A percentile compares a stretch with the other conserved stretches of the same genome.
These are phyloP conservation scores for Parasarocladium wereldwijsianum DNA, from an alignment of 2,329 filamentous ascomycete genomes.

Conservation along the genomic window DNA sequence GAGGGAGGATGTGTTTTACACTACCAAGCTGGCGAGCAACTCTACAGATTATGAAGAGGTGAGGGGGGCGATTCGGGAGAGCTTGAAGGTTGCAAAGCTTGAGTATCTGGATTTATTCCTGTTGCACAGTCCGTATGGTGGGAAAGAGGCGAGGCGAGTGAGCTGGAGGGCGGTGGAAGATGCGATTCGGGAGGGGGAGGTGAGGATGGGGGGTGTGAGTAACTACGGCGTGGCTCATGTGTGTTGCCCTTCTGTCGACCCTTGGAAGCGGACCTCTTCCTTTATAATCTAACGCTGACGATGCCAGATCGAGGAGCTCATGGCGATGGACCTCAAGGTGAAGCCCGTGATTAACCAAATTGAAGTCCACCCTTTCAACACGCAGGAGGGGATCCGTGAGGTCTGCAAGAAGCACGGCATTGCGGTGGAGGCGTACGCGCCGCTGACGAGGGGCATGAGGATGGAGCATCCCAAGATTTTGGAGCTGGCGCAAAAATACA, in stretches of 20 bases:
- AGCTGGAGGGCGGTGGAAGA: constrained; percentile 69
- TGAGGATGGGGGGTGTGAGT: constrained; percentile 58
- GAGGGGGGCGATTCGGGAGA: constrained; percentile 48
- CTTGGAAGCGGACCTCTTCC: background rate
- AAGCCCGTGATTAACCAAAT: constrained; percentile 65
- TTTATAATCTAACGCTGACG: background rate
- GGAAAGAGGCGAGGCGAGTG: constrained; percentile 48
- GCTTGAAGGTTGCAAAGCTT: constrained; percentile 48
- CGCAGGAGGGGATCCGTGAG: constrained; percentile 48
- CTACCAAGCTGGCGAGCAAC: constrained; percentile 60
- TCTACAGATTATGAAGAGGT: constrained; percentile 51
- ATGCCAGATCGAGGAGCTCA: constrained; percentile 49
- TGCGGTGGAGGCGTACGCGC: constrained; percentile 65
- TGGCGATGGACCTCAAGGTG: constrained; percentile 45
- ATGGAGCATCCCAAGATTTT: constrained; percentile 53
- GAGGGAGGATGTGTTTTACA: constrained; percentile 64
- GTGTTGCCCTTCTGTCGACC: constrained; percentile 15
- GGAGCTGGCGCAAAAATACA: constrained; percentile 50
- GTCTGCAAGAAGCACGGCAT: constrained; percentile 54
- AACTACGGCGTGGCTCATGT: constrained; percentile 68
- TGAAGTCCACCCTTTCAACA: constrained; percentile 74
- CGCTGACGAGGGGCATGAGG: constrained; percentile 54
- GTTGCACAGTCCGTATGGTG: constrained; percentile 66
- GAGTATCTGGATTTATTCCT: constrained; percentile 71
- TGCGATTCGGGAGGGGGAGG: constrained; percentile 56